Evolutionary conservation across 352 stramenopile species (phyloP).

Genomic region (Aphanomyces cochlioides): DNA sequence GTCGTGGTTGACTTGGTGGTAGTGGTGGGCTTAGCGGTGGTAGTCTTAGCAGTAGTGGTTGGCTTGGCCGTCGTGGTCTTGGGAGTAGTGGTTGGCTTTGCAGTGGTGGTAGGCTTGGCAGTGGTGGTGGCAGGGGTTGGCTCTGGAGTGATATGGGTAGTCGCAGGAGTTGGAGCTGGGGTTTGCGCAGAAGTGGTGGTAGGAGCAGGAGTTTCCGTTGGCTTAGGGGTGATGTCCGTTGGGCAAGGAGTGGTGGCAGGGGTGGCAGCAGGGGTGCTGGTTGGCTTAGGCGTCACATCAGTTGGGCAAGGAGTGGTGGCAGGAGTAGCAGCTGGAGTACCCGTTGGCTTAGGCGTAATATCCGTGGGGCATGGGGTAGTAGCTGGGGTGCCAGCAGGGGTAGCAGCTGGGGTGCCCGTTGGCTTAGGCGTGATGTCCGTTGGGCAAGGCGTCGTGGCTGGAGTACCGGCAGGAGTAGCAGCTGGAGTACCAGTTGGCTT

Average conservation of each 20-base stretch:
- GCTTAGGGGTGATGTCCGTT: neutral
- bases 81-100: neutral
- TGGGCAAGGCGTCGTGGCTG: neutral
- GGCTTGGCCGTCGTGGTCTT: neutral
- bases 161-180: neutral
- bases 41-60: neutral
- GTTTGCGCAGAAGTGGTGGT: neutral
- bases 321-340: neutral
- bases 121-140: neutral
- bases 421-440: neutral
- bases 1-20: neutral
- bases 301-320: neutral
- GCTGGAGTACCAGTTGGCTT: neutral
- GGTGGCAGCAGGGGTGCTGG: neutral
- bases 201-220: neutral
- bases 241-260: neutral
- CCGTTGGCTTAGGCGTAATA: too few relatives aligned
- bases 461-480: too few relatives aligned
- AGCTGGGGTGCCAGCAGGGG: too few relatives aligned
- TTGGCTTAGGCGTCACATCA: neutral
- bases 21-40: neutral
- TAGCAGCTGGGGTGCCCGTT: neutral
- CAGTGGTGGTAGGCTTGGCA: neutral
- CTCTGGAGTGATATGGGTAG: neutral
- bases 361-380: too few relatives aligned